A percentile compares a stretch with the other conserved stretches of the same genome.
Conservation (phyloP, 495 filamentous ascomycete species). For the Baudoinia panamericana region DNA sequence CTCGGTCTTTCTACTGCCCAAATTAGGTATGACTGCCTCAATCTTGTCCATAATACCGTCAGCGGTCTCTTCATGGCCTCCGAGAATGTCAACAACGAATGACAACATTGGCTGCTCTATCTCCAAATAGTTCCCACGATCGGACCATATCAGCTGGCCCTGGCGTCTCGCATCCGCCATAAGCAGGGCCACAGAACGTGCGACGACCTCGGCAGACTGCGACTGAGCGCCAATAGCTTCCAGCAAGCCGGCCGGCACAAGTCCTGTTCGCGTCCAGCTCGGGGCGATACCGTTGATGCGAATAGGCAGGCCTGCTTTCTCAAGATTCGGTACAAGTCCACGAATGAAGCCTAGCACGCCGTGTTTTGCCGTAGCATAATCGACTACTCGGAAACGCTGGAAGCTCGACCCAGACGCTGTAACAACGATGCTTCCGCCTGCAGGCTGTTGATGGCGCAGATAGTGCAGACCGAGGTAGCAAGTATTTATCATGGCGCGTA, state of each 20-base stretch:
- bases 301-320: slow-evolving; percentile 15
- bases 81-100: not conserved
- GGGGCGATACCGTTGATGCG: slow-evolving; percentile 26
- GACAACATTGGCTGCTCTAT: slow-evolving; percentile 15
- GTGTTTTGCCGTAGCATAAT: slow-evolving; percentile 24
- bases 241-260: slow-evolving; percentile 14
- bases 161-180: slow-evolving; percentile 21
- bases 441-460: slow-evolving; percentile 16
- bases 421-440: slow-evolving; percentile 21
- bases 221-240: not conserved
- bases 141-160: slow-evolving; percentile 22
- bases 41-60: slow-evolving; percentile 1
- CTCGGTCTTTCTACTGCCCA: no score
- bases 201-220: slow-evolving; percentile 23
- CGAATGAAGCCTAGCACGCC: slow-evolving; percentile 21
- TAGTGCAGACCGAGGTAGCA: slow-evolving; percentile 25
- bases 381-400: slow-evolving; percentile 16
- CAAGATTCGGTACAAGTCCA: slow-evolving; percentile 20
- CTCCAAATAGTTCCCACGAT: slow-evolving; percentile 19
- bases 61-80: not conserved
- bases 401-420: slow-evolving; percentile 22
- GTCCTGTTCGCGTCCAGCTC: slow-evolving; percentile 22
- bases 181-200: slow-evolving; percentile 19
- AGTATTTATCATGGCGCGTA: slow-evolving; percentile 25
- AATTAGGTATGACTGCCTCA: no score